Base-by-base conservation (phyloP, 345 rosid species). In the Nasturtium officinale region DNA sequence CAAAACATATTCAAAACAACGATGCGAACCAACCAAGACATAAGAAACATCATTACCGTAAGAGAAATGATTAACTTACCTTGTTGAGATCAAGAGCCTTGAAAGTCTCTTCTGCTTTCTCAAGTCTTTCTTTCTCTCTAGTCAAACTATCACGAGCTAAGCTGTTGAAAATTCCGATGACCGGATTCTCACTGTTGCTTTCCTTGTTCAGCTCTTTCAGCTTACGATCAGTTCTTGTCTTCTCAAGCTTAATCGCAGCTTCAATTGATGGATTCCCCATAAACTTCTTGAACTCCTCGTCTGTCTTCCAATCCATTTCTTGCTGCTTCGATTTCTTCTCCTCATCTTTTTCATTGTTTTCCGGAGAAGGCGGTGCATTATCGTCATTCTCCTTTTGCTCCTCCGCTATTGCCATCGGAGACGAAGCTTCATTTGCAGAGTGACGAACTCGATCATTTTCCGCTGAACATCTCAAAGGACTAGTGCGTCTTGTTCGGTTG, bases 231-330 rank as follows among this genome's bases (percentile, higher is more conserved):
- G 96, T 92, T 80, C 97, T 85, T 77, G 90, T 89, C 88, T 93
- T 93, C 83, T 93, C 98, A 72, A 93, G 87, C 89, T 90, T 94
- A 26, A 94, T 89, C 0, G 96, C 97, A 0, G 98, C 98, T 81
- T 94, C 98, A 1, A 90, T 89, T 4, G 98, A 89, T 65, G 98
- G 98, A 66, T 84, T 93, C 4, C 98, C 96, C 98, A 94, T 94
- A 71, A 94, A 87, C 67, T 80, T 86, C 89, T 94, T 94, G 84
- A 94, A 94, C 82, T 90, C 98, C 69, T 94, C 97, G 71, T 90
- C 96, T 0, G 83, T 83, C 62, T 94, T 94, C 98, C 98, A 90
- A 48, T 94, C 98, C 78, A 79, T 76, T 69, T 93, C 98, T 65
- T 93, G 97, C 82, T 83, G 85, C 55, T 81, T 72, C 37, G 84